Base-by-base conservation (phyloP, 495 filamentous ascomycete species). In the Neurospora sp. region DNA sequence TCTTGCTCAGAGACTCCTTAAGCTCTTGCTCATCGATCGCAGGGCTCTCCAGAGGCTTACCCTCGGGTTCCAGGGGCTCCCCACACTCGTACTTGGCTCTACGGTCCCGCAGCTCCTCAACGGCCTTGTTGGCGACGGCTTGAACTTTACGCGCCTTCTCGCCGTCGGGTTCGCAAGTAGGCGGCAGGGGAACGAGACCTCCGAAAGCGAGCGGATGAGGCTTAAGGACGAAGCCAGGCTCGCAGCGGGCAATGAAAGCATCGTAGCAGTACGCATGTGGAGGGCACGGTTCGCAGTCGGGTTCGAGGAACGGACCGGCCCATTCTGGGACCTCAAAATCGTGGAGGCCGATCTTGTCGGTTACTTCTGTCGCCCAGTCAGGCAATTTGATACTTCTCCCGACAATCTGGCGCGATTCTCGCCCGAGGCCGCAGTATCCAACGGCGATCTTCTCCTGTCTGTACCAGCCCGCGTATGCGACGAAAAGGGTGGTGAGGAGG, bases 141-240 rank as follows among this genome's bases (percentile, higher is more conserved):
- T 93, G 91, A 61, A 98, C 93, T 37, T 90, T 89, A 68, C 94
- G 91, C 22, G 91, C 92, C 78, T 97, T 98, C 79, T 95, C 93
- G 69, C 94, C 92, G 79, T 99, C 96, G 2, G 96, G 91, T 79
- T 97, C 95, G 79, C 96, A 99, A n/a, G 91, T 93, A 14, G 96
- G 95, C 2, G 95, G 88, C 38, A 98, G 83, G 20, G 96, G 96
- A 10, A 98, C 77, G 16, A 96, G 76, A 5, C 96, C 95, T 31
- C 91, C 89, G 0, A 98, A 78, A 0, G 94, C 89, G 14, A 97
- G 85, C 8, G 94, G 95, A 80, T 98, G 96, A 8, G 90, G 86
- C 78, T 91, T 90, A 38, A 96, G 86, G 68, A 98, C 85, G 77
- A 94, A 99, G 77, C 94, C 96, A 69, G 89, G 85, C 76, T 98